phyloP scores from a whole-genome alignment of 257 asterid species.

The Petrea volubilis region DNA sequence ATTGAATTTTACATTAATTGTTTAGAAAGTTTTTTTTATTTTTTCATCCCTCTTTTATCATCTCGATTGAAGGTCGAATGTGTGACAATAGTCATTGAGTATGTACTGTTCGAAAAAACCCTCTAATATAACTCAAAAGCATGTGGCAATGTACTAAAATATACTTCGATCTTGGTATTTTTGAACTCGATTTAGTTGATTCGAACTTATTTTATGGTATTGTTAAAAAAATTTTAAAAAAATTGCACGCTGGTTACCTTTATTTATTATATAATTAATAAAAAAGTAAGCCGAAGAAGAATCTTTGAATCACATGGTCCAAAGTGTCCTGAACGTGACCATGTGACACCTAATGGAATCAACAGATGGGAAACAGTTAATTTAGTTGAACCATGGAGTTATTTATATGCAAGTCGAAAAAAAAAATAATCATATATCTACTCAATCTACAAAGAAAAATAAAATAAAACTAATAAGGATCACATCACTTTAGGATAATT shows the following conservation, averaged over 20 bases:
- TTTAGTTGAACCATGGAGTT: background rate
- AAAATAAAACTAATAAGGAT: too few species aligned
- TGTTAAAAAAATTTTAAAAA: background rate
- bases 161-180: background rate
- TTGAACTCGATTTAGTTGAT: background rate
- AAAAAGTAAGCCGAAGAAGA: conserved; percentile 16
- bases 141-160: background rate
- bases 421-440: too few species aligned
- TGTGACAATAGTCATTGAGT: background rate
- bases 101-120: background rate
- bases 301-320: conserved; percentile 45
- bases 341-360: conserved; percentile 38
- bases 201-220: background rate
- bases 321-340: conserved; percentile 38
- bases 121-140: background rate
- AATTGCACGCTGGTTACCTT: conserved; percentile 16
- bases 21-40: background rate
- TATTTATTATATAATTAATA: background rate
- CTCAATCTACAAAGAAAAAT: too few species aligned
- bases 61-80: background rate
- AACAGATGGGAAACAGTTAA: conserved; percentile 30
- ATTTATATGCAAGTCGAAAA: conserved; percentile 14
- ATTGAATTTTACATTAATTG: background rate
- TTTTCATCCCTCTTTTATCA: background rate
- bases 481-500: too few species aligned